phyloP scores from a whole-genome alignment of 176 grass and related monocot genomes.

The Thinopyrum elongatum region DNA sequence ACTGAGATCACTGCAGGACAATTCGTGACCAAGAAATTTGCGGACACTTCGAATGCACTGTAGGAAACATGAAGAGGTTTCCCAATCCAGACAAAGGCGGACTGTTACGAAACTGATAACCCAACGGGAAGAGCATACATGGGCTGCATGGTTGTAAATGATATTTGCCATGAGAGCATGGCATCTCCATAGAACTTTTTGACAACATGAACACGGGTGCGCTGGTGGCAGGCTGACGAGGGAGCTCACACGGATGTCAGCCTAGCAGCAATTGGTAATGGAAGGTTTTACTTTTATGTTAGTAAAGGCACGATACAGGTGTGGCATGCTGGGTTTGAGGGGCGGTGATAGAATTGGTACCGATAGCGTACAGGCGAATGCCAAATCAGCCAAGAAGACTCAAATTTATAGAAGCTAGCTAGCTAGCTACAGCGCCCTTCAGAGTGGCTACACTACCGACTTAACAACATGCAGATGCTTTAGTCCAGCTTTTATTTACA shows the following conservation, averaged over 20 bases:
- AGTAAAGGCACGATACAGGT: too few relatives aligned
- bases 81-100: background rate
- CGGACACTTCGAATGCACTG: background rate
- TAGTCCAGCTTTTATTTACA: too few relatives aligned
- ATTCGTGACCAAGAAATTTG: conserved; percentile 12
- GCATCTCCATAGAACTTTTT: background rate
- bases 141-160: conserved; percentile 1
- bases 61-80: conserved; percentile 10
- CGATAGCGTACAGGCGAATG: too few relatives aligned
- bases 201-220: conserved; percentile 15
- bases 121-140: conserved; percentile 15
- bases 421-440: too few relatives aligned
- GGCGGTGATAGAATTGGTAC: too few relatives aligned
- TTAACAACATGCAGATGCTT: too few relatives aligned
- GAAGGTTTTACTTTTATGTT: too few relatives aligned
- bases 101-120: background rate
- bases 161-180: background rate
- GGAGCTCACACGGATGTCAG: background rate
- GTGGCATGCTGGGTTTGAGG: too few relatives aligned
- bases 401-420: too few relatives aligned
- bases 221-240: background rate
- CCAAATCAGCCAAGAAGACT: too few relatives aligned
- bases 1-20: background rate
- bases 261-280: too few relatives aligned
- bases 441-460: too few relatives aligned